A percentile compares a stretch with the other conserved stretches of the same genome.
Evolutionary conservation across 1,139 yeast genomes (phyloP).

Genomic region (Geotrichum klebahnii): DNA sequence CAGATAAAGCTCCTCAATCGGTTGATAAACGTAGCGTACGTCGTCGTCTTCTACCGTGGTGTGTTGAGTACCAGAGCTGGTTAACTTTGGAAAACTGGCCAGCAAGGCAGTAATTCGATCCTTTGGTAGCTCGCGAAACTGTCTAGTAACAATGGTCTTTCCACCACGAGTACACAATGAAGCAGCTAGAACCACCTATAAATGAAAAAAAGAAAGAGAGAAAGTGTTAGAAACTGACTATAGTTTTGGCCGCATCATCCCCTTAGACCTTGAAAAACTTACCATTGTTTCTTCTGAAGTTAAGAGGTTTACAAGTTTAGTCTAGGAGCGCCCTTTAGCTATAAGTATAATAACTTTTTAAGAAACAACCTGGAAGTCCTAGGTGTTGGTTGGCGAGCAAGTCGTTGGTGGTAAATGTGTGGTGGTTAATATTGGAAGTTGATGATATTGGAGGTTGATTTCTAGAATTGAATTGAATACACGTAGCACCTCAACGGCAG

Average conservation of each 20-base stretch:
- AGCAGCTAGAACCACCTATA: slow-evolving; percentile 78
- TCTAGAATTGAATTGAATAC: not conserved
- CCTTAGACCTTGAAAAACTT: not conserved
- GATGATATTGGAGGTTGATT: not conserved
- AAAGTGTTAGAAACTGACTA: not conserved
- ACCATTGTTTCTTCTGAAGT: slow-evolving; percentile 9
- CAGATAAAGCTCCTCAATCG: slow-evolving; percentile 89
- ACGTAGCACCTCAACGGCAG: not conserved
- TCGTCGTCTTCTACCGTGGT: slow-evolving; percentile 92
- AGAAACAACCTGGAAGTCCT: not conserved
- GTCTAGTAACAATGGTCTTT: slow-evolving; percentile 87
- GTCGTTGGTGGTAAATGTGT: not conserved
- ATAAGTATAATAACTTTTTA: not conserved
- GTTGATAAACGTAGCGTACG: slow-evolving; percentile 92
- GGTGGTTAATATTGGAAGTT: not conserved
- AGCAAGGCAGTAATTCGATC: slow-evolving; percentile 83
- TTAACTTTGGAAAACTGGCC: slow-evolving; percentile 79
- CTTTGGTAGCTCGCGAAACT: slow-evolving; percentile 78
- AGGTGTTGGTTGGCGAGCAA: not conserved
- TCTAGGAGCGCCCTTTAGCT: not conserved
- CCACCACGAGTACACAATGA: slow-evolving; percentile 95
- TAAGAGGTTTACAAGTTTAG: not conserved
- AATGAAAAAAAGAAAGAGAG: not conserved
- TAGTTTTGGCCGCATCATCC: too few species aligned
- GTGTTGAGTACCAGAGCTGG: slow-evolving; percentile 73